phyloP scores from a whole-genome alignment of 768 basidiomycete species.

The Leccinum aurantiacum region DNA sequence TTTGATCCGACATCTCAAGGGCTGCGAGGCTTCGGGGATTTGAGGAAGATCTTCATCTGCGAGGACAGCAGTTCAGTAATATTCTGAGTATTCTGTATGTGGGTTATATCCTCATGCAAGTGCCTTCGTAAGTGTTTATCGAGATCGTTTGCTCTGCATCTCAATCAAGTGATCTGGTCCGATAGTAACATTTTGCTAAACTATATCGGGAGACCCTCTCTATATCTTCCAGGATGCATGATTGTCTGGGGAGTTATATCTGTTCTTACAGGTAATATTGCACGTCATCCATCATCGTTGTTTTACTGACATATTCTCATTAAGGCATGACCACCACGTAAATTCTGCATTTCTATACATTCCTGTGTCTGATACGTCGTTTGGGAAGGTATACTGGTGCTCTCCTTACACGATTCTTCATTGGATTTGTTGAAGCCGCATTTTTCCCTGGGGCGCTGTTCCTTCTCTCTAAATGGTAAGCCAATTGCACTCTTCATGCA shows the following conservation, averaged over 20 bases:
- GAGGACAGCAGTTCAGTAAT: conserved; percentile 63
- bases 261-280: conserved; percentile 46
- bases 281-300: neutral
- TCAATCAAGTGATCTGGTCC: neutral
- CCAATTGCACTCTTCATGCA: conserved; percentile 3
- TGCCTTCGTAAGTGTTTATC: conserved; percentile 58
- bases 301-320: neutral
- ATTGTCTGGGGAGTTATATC: conserved; percentile 68
- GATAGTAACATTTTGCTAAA: conserved; percentile 72
- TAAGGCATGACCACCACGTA: conserved; percentile 44
- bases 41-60: conserved; percentile 62
- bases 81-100: conserved; percentile 67
- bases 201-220: conserved; percentile 64
- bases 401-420: conserved; percentile 67
- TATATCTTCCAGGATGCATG: conserved; percentile 69
- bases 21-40: conserved; percentile 74
- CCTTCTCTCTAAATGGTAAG: conserved; percentile 36
- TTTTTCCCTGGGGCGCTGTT: conserved; percentile 68
- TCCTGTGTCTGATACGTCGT: conserved; percentile 3
- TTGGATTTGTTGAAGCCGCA: conserved; percentile 73
- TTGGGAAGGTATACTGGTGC: conserved; percentile 58
- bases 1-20: conserved; percentile 34
- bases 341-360: neutral
- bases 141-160: neutral
- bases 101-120: conserved; percentile 78